A percentile compares a stretch with the other conserved stretches of the same genome.
These are phyloP conservation scores for Erodium maritimum DNA, from an alignment of 345 rosid genomes.

Conservation along the genomic window DNA sequence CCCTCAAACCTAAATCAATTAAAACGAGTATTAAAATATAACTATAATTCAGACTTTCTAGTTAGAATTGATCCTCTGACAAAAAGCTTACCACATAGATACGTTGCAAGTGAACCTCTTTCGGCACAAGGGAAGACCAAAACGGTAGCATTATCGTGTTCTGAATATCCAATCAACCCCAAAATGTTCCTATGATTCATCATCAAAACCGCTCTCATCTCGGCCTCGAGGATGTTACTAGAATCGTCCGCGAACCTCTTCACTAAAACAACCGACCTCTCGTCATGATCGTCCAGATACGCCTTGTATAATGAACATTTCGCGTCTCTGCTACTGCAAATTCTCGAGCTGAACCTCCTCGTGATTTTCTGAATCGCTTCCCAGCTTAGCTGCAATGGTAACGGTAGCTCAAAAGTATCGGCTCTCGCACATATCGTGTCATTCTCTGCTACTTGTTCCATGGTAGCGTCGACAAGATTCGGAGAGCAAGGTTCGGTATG, in stretches of 20 bases:
- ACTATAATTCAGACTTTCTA: no score
- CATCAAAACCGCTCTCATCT: slow-evolving; percentile 21
- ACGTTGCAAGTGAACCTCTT: slow-evolving; percentile 14
- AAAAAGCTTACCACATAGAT: slow-evolving; percentile 16
- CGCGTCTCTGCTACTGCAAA: slow-evolving; percentile 1
- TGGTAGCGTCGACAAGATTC: no score
- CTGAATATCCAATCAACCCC: slow-evolving; percentile 18
- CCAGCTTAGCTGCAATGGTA: slow-evolving; percentile 24
- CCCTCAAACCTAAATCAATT: no score
- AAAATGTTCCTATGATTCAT: slow-evolving; percentile 21
- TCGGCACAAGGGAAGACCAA: slow-evolving; percentile 14
- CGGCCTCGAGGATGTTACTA: slow-evolving; percentile 18
- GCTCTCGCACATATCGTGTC: background rate
- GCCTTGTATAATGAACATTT: slow-evolving; percentile 13
- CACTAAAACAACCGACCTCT: slow-evolving; percentile 9
- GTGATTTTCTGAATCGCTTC: slow-evolving; percentile 21
- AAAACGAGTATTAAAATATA: no score
- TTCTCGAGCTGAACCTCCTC: slow-evolving; percentile 13
- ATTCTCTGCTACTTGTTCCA: no score
- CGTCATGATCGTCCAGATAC: slow-evolving; percentile 3
- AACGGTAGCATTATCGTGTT: slow-evolving; percentile 12
- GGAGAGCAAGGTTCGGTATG: no score
- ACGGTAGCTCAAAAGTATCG: background rate
- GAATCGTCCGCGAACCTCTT: slow-evolving; percentile 10
- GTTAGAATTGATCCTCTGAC: no score